phyloP scores from a whole-genome alignment of 1,139 yeast genomes.

The Hanseniaspora sp. region DNA sequence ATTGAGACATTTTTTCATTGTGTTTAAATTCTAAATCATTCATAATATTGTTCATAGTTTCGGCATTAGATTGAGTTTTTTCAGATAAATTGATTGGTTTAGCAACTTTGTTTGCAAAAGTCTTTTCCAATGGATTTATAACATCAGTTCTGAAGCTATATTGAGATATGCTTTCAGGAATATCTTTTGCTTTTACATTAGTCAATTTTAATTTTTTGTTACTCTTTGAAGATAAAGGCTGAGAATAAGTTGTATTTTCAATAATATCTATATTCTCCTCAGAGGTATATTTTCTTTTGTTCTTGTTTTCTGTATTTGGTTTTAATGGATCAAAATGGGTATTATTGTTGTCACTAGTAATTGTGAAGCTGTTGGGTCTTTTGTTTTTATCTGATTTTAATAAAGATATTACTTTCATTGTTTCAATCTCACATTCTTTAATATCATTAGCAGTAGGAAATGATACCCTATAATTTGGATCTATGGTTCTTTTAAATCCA shows the following conservation, averaged over 20 bases:
- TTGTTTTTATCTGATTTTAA: slow-evolving; percentile 34
- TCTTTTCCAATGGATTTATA: background rate
- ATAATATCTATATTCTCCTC: slow-evolving; percentile 34
- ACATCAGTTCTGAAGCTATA: slow-evolving; percentile 4
- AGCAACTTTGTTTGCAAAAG: background rate
- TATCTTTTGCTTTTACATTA: slow-evolving; percentile 44
- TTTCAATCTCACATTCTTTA: slow-evolving; percentile 34
- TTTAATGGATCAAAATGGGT: slow-evolving; percentile 71
- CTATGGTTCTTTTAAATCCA: slow-evolving; percentile 23
- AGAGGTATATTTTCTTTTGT: slow-evolving; percentile 69
- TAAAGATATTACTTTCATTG: slow-evolving; percentile 40
- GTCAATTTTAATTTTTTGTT: background rate
- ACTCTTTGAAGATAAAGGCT: background rate
- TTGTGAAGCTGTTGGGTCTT: slow-evolving; percentile 25
- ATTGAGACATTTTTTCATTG: slow-evolving; percentile 24
- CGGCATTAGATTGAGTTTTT: background rate
- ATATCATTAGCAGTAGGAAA: slow-evolving; percentile 38
- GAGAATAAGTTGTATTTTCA: slow-evolving; percentile 36
- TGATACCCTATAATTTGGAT: slow-evolving; percentile 25
- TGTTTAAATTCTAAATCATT: slow-evolving; percentile 17
- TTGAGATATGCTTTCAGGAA: slow-evolving; percentile 5
- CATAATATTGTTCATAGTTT: slow-evolving; percentile 20
- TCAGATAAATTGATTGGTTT: background rate
- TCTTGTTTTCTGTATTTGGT: slow-evolving; percentile 66
- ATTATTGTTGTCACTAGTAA: slow-evolving; percentile 44